Conservation (phyloP, 352 stramenopile species). For the Pythium brachiatum region DNA sequence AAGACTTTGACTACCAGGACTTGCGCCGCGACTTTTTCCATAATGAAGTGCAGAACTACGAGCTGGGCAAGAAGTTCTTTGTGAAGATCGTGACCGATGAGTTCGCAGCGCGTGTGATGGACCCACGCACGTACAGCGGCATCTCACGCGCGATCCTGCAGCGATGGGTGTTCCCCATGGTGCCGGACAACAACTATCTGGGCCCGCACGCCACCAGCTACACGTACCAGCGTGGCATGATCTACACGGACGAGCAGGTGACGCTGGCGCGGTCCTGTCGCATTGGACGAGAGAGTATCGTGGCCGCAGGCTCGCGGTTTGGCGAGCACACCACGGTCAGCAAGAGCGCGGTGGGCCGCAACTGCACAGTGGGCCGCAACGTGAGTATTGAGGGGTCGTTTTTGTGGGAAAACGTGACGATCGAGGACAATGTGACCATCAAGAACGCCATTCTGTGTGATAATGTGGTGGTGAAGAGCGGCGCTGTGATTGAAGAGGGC, state of each 20-base stretch:
- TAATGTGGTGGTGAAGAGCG: constrained; percentile 68
- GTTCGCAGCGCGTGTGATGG: constrained; percentile 94
- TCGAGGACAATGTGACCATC: constrained; percentile 77
- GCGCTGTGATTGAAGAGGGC: constrained; percentile 68
- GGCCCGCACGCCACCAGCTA: constrained; percentile 62
- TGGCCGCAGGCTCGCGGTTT: constrained; percentile 55
- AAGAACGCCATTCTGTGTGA: constrained; percentile 84
- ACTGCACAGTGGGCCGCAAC: constrained; percentile 72
- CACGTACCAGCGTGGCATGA: constrained; percentile 71
- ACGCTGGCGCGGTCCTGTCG: constrained; percentile 61
- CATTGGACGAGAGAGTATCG: constrained; percentile 68
- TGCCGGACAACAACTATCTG: constrained; percentile 91
- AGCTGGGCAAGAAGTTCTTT: constrained; percentile 97
- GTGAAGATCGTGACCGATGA: constrained; percentile 90
- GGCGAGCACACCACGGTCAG: constrained; percentile 53
- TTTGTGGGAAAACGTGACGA: constrained; percentile 77
- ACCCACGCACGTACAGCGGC: constrained; percentile 92
- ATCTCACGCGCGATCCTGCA: constrained; percentile 93
- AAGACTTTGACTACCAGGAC: constrained; percentile 99
- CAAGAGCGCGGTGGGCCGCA: constrained; percentile 66
- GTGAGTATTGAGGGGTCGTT: constrained; percentile 72
- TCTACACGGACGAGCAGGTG: constrained; percentile 81
- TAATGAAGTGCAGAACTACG: constrained; percentile 97
- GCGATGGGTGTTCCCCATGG: constrained; percentile 95
- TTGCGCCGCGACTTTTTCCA: constrained; percentile 94